Evolutionary conservation across 2,329 filamentous ascomycete species (phyloP).

Genomic region (Talaromyces funiculosus): DNA sequence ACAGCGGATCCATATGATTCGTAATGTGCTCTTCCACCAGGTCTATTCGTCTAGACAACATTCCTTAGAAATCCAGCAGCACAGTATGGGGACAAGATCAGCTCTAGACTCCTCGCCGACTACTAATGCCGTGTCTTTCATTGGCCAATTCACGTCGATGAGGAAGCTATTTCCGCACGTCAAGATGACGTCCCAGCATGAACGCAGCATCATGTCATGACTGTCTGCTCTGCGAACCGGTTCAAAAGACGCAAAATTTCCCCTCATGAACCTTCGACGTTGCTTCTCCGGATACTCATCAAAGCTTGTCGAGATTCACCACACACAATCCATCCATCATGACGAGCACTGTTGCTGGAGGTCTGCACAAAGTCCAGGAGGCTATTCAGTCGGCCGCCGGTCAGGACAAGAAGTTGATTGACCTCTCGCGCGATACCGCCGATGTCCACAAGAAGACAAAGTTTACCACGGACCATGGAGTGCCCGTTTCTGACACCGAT

Average conservation of each 20-base stretch:
- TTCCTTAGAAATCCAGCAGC: not conserved
- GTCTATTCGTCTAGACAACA: not conserved
- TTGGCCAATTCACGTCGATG: not conserved
- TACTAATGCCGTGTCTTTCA: not conserved
- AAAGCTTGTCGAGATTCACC: not conserved
- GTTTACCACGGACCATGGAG: constrained; percentile 72
- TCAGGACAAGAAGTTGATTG: constrained; percentile 51
- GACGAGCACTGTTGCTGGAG: constrained; percentile 24
- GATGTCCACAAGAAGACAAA: constrained; percentile 54
- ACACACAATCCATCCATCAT: constrained; percentile 14
- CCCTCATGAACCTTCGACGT: not conserved
- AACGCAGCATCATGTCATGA: not conserved
- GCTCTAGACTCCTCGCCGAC: not conserved
- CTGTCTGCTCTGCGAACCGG: no score
- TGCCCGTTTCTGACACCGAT: constrained; percentile 67
- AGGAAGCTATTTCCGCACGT: not conserved
- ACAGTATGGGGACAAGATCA: not conserved
- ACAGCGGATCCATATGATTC: not conserved
- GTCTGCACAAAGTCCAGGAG: constrained; percentile 27
- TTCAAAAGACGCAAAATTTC: no score
- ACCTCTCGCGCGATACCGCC: constrained; percentile 55
- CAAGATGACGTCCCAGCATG: not conserved
- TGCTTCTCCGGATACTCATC: not conserved
- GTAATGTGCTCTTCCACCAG: not conserved
- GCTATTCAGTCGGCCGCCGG: constrained; percentile 21